These are phyloP conservation scores for Mycosphaerella sp. DNA, from an alignment of 2,329 filamentous ascomycete genomes.

Conservation along the genomic window DNA sequence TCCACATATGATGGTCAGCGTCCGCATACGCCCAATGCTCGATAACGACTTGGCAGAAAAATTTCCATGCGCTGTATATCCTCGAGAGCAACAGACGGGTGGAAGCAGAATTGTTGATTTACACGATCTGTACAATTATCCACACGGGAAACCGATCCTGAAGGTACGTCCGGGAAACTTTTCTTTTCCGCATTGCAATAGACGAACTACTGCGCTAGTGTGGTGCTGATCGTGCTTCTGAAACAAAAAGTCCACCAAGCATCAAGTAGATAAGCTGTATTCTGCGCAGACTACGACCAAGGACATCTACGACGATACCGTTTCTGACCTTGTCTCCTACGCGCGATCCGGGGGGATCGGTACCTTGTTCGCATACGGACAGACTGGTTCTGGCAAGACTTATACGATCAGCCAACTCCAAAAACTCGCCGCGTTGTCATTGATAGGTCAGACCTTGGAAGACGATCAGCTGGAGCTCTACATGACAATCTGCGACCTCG, in stretches of 20 bases:
- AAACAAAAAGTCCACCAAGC: slow-evolving; percentile 9
- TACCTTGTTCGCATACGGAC: slow-evolving; percentile 10
- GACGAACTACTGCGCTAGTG: neutral
- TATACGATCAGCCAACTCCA: slow-evolving; percentile 12
- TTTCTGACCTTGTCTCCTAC: neutral
- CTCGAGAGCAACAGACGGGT: neutral
- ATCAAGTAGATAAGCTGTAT: slow-evolving; percentile 4
- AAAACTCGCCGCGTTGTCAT: neutral
- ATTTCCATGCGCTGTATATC: slow-evolving; percentile 3
- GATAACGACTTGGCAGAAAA: neutral
- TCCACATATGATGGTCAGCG: neutral
- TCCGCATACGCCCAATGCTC: slow-evolving; percentile 8
- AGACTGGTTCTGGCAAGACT: slow-evolving; percentile 12
- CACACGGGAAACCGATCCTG: neutral
- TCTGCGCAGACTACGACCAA: neutral
- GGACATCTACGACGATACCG: neutral
- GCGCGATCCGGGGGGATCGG: slow-evolving; percentile 5
- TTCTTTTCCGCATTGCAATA: too few relatives aligned
- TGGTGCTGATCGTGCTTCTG: neutral
- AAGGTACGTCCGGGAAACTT: neutral
- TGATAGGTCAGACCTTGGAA: neutral
- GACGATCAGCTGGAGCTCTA: neutral
- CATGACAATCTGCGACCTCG: slow-evolving; percentile 9
- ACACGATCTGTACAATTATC: slow-evolving; percentile 10
- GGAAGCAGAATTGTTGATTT: slow-evolving; percentile 3